phyloP scores from a whole-genome alignment of 78 protist species.

The Guillardia theta region DNA sequence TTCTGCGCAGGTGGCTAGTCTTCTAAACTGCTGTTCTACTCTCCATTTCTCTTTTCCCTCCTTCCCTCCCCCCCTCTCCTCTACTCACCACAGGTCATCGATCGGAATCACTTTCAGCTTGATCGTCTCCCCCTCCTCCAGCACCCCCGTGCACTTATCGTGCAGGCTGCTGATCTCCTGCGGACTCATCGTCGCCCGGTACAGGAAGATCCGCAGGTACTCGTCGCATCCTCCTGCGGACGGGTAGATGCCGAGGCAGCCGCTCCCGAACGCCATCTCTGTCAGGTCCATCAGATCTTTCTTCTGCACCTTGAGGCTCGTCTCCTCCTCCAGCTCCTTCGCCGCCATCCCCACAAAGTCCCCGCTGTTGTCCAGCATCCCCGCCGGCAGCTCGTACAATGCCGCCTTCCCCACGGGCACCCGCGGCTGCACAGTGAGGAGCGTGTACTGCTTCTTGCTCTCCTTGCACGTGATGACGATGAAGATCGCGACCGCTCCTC shows the following conservation, averaged over 20 bases:
- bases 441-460: slow-evolving; percentile 15
- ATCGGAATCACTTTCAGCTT: slow-evolving; percentile 45
- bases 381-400: slow-evolving; percentile 52
- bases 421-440: slow-evolving; percentile 55
- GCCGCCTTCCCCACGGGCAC: background rate
- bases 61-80: no score
- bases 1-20: no score
- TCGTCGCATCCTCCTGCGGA: slow-evolving; percentile 54
- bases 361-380: slow-evolving; percentile 47
- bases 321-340: slow-evolving; percentile 50
- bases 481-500: slow-evolving; percentile 37
- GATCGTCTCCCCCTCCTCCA: slow-evolving; percentile 50
- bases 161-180: background rate
- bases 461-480: background rate
- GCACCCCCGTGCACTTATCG: slow-evolving; percentile 37
- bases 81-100: slow-evolving; percentile 48
- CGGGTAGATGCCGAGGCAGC: background rate
- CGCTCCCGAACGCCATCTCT: background rate
- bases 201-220: background rate
- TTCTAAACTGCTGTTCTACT: no score
- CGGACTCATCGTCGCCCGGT: background rate
- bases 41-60: no score
- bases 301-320: slow-evolving; percentile 9
- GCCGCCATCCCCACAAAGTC: slow-evolving; percentile 49
- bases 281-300: slow-evolving; percentile 37